Base-by-base conservation (phyloP, 192 early-diverging fungal genomes). In the Lobosporangium transversale region DNA sequence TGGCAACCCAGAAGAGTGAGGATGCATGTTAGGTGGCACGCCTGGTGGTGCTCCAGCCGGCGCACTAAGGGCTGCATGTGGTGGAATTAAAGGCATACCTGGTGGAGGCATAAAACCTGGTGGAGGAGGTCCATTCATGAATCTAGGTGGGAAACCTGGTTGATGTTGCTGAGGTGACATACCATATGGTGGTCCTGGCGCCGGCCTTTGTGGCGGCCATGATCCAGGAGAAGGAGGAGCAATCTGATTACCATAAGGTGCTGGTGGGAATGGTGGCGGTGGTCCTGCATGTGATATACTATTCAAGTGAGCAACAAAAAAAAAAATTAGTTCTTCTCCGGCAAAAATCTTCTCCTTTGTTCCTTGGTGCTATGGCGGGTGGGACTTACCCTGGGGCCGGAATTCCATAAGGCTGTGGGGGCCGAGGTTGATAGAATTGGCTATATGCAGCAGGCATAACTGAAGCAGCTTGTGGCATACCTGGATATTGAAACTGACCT, bases 391-490 rank as follows among this genome's bases (percentile, higher is more conserved):
- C 62, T 62, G 78, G 78, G 31, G 40, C 56, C 45, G 65, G 60
- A 44, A 74, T 57, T 45, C 68, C 68, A 18, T 49, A 68, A 1
- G 60, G 61, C 48, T 61, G 68, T 51, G 78, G 68, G 29, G 78
- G 62, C 47, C 78, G 48, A 1, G 78, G 81, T 33, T 85, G 84
- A 44, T 85, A 85, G 66, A 83, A 85, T 70, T 85, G 84, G 33
- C 84, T 85, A 59, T 85, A 85, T 49, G 82, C 81, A 62, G 79
- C 81, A 62, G 85, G 85, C 80, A 81, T 81, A 12, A 81, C 68
- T 40, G 80, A 81, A 57, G 80, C 64, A 67, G 63, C 71, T 66
- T 55, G 71, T 14, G 71, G 71, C 63, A 76, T 66, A 76, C 71
- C 71, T 66, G 71, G 71, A 45, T 76, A 76, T 70, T 70, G 68